phyloP scores from a whole-genome alignment of 208 protist genomes.

The Wallacemonas sp. region DNA sequence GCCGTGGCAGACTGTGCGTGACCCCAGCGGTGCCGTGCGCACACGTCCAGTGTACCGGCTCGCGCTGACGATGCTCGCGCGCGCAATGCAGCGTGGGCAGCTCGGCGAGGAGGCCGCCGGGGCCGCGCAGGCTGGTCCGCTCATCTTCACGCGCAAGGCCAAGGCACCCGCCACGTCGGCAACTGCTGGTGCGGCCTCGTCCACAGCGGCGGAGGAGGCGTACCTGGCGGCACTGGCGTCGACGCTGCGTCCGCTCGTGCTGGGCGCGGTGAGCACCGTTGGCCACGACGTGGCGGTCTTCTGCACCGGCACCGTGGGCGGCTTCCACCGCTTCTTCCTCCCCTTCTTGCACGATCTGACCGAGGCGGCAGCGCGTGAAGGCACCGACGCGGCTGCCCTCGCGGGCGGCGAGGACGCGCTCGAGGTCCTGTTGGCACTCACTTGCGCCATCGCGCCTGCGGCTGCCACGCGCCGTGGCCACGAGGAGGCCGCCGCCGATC shows the following conservation, averaged over 20 bases:
- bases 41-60: constrained; percentile 64
- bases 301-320: constrained; percentile 67
- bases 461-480: no score
- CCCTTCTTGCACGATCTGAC: constrained; percentile 38
- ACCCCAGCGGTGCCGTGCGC: constrained; percentile 19
- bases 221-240: constrained; percentile 33
- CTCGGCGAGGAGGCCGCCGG: constrained; percentile 23
- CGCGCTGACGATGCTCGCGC: constrained; percentile 53
- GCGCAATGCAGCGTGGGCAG: constrained; percentile 47
- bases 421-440: constrained; percentile 37
- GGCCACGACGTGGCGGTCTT: constrained; percentile 65
- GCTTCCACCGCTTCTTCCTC: constrained; percentile 75
- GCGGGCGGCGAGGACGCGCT: constrained; percentile 1
- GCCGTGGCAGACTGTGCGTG: constrained; percentile 58
- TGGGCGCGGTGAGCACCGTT: constrained; percentile 44
- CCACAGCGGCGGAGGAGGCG: constrained; percentile 15
- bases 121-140: constrained; percentile 18
- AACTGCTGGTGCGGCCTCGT: constrained; percentile 13
- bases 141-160: constrained; percentile 47
- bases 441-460: constrained; percentile 30
- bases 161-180: constrained; percentile 3
- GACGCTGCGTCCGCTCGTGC: constrained; percentile 34
- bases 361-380: not conserved
- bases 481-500: no score
- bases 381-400: not conserved